These are phyloP conservation scores for Glonium stellatum DNA, from an alignment of 495 filamentous ascomycete species.

Conservation along the genomic window DNA sequence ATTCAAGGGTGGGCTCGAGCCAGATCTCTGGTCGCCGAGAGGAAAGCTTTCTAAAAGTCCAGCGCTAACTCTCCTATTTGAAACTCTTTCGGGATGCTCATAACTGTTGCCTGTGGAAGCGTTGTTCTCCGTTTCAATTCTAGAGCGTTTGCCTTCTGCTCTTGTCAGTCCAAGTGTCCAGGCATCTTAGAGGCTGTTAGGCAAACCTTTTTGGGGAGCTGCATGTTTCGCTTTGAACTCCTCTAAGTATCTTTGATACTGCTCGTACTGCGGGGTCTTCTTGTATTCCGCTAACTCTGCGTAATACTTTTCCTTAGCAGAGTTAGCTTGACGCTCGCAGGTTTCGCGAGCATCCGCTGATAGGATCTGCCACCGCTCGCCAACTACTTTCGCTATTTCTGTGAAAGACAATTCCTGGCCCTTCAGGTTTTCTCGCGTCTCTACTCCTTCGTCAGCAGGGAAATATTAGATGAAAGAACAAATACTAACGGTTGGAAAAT, in stretches of 20 bases:
- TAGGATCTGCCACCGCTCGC: slow-evolving; percentile 70
- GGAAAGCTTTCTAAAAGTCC: slow-evolving; percentile 5
- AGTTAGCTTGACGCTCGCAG: slow-evolving; percentile 60
- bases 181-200: neutral
- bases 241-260: slow-evolving; percentile 52
- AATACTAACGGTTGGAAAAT: slow-evolving; percentile 67
- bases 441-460: slow-evolving; percentile 34
- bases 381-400: slow-evolving; percentile 74
- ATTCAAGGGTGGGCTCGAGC: slow-evolving; percentile 10
- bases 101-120: slow-evolving; percentile 22
- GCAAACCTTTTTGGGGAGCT: slow-evolving; percentile 34
- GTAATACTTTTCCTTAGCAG: slow-evolving; percentile 66
- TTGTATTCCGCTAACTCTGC: slow-evolving; percentile 63
- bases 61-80: slow-evolving; percentile 9
- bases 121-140: slow-evolving; percentile 32
- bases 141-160: slow-evolving; percentile 35
- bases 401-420: slow-evolving; percentile 68
- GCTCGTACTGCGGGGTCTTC: slow-evolving; percentile 60
- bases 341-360: slow-evolving; percentile 57
- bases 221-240: slow-evolving; percentile 65
- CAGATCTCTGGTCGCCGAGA: slow-evolving; percentile 3
- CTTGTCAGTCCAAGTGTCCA: neutral
- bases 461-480: neutral
- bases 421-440: slow-evolving; percentile 66
- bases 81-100: slow-evolving; percentile 5